Conservation (phyloP, 139 green algal genomes). For the Spirogloea muscicola region DNA sequence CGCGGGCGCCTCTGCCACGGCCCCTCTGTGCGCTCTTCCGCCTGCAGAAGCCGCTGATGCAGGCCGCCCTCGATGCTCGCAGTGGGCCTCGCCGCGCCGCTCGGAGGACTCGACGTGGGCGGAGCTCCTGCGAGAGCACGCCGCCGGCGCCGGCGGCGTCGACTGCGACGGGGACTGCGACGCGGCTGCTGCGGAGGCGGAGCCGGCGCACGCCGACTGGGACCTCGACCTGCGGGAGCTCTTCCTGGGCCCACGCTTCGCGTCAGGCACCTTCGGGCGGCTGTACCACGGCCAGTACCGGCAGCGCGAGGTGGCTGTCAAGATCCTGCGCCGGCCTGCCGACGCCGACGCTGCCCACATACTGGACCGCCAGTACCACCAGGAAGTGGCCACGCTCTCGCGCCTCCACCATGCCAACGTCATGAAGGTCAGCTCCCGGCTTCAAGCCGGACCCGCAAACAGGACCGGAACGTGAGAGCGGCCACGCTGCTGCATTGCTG, state of each 20-base stretch:
- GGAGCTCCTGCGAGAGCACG: not conserved
- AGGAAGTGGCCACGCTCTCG: constrained; percentile 21
- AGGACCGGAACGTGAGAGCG: too few species aligned
- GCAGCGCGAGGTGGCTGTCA: constrained; percentile 10
- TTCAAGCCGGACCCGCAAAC: too few species aligned
- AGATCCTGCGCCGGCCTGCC: constrained; percentile 6
- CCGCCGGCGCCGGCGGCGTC: not conserved
- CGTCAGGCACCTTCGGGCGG: constrained; percentile 11
- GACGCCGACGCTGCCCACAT: not conserved
- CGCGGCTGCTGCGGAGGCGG: not conserved
- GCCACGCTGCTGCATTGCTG: not conserved
- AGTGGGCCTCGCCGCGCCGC: not conserved
- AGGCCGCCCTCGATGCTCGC: not conserved
- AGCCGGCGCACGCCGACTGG: not conserved
- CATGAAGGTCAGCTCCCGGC: not conserved
- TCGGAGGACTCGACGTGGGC: not conserved
- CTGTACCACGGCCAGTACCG: constrained; percentile 23
- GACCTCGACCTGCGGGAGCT: constrained; percentile 7
- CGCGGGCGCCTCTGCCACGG: not conserved
- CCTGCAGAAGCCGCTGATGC: not conserved
- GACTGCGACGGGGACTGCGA: not conserved
- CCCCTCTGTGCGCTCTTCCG: not conserved
- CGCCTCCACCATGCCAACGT: constrained; percentile 15
- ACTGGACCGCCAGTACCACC: constrained; percentile 24
- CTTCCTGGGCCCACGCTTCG: constrained; percentile 18